A percentile compares a stretch with the other conserved stretches of the same genome.
Conservation (phyloP, 2,329 filamentous ascomycete genomes). For the Parafenestella ontariensis region DNA sequence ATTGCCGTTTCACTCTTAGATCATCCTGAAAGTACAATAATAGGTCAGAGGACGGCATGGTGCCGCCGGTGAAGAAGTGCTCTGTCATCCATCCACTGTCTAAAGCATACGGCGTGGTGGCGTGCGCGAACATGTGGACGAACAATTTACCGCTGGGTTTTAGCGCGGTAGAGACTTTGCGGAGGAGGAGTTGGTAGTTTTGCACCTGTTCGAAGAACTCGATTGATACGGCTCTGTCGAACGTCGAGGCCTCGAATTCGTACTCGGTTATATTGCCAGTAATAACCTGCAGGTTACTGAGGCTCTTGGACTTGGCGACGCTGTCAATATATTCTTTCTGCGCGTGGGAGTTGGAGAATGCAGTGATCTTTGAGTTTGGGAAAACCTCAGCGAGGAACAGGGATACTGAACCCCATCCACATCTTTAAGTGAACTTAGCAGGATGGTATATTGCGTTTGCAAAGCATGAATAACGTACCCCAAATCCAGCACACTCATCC, state of each 20-base stretch:
- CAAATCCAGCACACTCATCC: constrained; percentile 68
- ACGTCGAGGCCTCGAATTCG: constrained; percentile 65
- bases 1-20: constrained; percentile 66
- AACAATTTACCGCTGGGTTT: constrained; percentile 71
- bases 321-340: constrained; percentile 72
- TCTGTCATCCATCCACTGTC: constrained; percentile 77
- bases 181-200: constrained; percentile 72
- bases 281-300: constrained; percentile 68
- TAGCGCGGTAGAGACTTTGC: constrained; percentile 66
- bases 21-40: constrained; percentile 71
- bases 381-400: constrained; percentile 71
- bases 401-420: constrained; percentile 72
- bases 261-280: constrained; percentile 72
- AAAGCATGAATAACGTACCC: constrained; percentile 55
- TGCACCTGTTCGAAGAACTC: constrained; percentile 82
- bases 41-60: constrained; percentile 73
- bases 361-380: constrained; percentile 67
- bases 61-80: constrained; percentile 76
- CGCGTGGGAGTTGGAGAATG: constrained; percentile 73
- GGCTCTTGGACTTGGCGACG: constrained; percentile 62
- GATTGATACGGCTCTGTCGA: constrained; percentile 72
- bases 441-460: not conserved
- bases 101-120: constrained; percentile 71
- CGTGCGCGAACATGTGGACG: constrained; percentile 72
- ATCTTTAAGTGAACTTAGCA: constrained; percentile 53